Conservation (phyloP, 192 early-diverging fungal species). For the Gamsiella multidivaricata region DNA sequence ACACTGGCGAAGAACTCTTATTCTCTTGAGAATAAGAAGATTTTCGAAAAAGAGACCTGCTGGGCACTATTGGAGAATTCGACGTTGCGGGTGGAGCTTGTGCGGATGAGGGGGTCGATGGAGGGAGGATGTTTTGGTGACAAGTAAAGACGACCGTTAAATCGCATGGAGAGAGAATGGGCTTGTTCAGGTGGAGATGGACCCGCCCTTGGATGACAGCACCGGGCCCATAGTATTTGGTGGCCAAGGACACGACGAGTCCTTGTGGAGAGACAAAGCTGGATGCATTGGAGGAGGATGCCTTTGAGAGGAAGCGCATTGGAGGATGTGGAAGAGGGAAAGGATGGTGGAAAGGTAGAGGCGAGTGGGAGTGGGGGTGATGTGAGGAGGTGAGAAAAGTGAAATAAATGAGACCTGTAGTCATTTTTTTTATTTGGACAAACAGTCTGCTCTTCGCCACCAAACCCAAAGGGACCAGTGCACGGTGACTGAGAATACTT, state of each 20-base stretch:
- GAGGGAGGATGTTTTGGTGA: slow-evolving; percentile 9
- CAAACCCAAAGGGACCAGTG: no score
- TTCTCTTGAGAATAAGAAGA: background rate
- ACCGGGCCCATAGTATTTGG: slow-evolving; percentile 28
- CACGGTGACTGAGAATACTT: no score
- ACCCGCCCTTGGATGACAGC: slow-evolving; percentile 26
- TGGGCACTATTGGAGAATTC: background rate
- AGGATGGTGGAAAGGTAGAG: background rate
- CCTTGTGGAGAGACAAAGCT: slow-evolving; percentile 21
- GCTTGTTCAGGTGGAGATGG: slow-evolving; percentile 19
- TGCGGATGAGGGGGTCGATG: background rate
- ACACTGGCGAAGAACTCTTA: background rate
- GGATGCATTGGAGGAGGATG: background rate
- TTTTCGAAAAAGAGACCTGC: background rate
- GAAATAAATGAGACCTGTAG: no score
- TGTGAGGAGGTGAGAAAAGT: no score
- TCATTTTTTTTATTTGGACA: no score
- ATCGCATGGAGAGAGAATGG: slow-evolving; percentile 16
- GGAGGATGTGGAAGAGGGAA: background rate
- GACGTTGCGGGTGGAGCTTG: background rate
- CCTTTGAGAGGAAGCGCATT: slow-evolving; percentile 33
- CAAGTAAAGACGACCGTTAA: slow-evolving; percentile 37
- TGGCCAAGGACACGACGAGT: slow-evolving; percentile 9
- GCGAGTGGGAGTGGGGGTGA: no score
- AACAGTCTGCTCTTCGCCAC: no score